Evolutionary conservation across 73 alveolate genomes (phyloP).

Genomic region (Paramecium primaurelia): DNA sequence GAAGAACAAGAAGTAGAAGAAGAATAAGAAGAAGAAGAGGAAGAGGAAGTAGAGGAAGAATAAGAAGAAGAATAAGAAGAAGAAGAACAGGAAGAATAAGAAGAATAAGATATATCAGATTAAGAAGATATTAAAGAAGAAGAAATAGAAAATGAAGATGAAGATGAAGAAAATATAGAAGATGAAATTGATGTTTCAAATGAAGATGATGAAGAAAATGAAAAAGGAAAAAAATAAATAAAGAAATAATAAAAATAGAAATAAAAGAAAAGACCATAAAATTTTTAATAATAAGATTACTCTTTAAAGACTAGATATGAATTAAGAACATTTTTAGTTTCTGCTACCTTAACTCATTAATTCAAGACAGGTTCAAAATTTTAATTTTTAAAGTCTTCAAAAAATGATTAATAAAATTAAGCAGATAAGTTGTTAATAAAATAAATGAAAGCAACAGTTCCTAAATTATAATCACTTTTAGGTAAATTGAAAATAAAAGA

Average conservation of each 20-base stretch:
- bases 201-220: slow-evolving; percentile 1
- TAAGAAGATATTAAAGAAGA: slow-evolving; percentile 46
- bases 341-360: slow-evolving; percentile 66
- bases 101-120: not conserved
- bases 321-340: slow-evolving; percentile 60
- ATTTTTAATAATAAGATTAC: not conserved
- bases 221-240: not conserved
- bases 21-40: slow-evolving; percentile 24
- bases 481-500: slow-evolving; percentile 55
- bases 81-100: not conserved
- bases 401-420: not conserved
- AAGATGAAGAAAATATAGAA: not conserved
- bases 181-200: not conserved
- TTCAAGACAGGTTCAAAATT: slow-evolving; percentile 54
- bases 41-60: slow-evolving; percentile 16
- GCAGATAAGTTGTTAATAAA: slow-evolving; percentile 45
- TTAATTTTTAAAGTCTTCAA: not conserved
- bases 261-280: not conserved
- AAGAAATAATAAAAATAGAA: not conserved
- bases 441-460: slow-evolving; percentile 46
- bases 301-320: not conserved
- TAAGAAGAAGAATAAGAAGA: slow-evolving; percentile 23
- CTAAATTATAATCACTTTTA: slow-evolving; percentile 49
- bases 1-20: slow-evolving; percentile 56
- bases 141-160: not conserved